Conservation (phyloP, 768 basidiomycete genomes). For the Lactarius pseudohatsudake region DNA sequence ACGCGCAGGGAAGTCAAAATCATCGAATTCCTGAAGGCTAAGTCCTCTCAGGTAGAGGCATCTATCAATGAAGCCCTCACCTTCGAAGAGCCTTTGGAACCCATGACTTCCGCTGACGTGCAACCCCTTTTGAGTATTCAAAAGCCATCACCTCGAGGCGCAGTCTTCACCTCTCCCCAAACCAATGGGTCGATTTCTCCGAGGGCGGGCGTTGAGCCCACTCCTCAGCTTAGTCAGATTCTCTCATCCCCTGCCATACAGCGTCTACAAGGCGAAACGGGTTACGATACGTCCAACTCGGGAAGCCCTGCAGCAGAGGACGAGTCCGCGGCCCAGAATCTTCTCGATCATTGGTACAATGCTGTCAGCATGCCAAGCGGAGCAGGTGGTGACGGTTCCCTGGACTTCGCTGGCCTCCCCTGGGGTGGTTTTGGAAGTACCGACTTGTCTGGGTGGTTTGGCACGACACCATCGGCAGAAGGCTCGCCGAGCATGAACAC, state of each 20-base stretch:
- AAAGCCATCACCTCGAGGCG: conserved; percentile 33
- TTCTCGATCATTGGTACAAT: conserved; percentile 84
- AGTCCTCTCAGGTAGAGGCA: conserved; percentile 51
- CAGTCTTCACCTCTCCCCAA: conserved; percentile 19
- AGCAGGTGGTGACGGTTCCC: conserved; percentile 39
- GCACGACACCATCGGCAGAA: conserved; percentile 13
- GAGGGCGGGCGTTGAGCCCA: conserved; percentile 29
- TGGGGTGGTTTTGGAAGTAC: conserved; percentile 30
- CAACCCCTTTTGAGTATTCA: conserved; percentile 21
- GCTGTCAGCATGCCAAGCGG: conserved; percentile 57
- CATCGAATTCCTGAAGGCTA: conserved; percentile 75
- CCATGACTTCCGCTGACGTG: conserved; percentile 12
- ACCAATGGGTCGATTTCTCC: conserved; percentile 27
- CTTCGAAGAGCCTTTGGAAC: conserved; percentile 24
- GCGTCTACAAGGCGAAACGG: conserved; percentile 54
- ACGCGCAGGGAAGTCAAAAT: conserved; percentile 81
- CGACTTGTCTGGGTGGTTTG: conserved; percentile 30
- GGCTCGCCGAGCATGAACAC: not conserved
- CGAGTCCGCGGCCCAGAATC: conserved; percentile 70
- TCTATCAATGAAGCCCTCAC: conserved; percentile 18
- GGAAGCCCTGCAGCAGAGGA: conserved; percentile 69
- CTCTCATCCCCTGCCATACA: conserved; percentile 57
- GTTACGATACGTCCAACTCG: conserved; percentile 60
- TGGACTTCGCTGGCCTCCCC: conserved; percentile 29
- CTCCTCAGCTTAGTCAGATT: conserved; percentile 38